phyloP scores from a whole-genome alignment of 2,329 filamentous ascomycete species.

The Pyrenochaeta sp. region DNA sequence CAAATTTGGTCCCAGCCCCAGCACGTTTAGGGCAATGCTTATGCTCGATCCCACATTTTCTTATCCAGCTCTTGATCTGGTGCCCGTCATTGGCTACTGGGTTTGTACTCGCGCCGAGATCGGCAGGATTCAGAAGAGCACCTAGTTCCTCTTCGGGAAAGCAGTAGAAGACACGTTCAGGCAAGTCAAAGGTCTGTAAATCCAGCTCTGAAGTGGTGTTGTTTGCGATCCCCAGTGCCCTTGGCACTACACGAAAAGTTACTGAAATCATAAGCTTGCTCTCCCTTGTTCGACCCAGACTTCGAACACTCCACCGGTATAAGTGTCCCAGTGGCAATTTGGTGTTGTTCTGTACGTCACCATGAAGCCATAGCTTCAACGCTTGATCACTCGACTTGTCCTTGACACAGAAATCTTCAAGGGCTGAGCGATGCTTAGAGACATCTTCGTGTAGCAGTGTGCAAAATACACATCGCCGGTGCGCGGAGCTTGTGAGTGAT shows the following conservation, averaged over 20 bases:
- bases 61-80: conserved; percentile 14
- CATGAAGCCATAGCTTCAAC: conserved; percentile 1
- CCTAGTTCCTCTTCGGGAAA: conserved; percentile 7
- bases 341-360: not conserved
- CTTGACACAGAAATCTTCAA: not conserved
- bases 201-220: not conserved
- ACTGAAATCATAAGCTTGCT: not conserved
- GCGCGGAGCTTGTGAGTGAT: conserved; percentile 5
- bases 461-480: conserved; percentile 3
- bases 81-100: conserved; percentile 6
- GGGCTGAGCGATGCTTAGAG: not conserved
- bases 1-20: conserved; percentile 5
- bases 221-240: not conserved
- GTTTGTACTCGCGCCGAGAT: conserved; percentile 8
- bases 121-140: not conserved
- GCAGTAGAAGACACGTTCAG: conserved; percentile 11
- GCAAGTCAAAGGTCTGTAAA: conserved; percentile 4
- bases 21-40: conserved; percentile 14
- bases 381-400: not conserved
- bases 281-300: conserved; percentile 5
- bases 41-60: conserved; percentile 9
- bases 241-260: conserved; percentile 2
- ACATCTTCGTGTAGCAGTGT: conserved; percentile 5
- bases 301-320: conserved; percentile 7
- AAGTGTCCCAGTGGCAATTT: not conserved